Conservation (phyloP, 306 rosid genomes). For the Vigna mungo region DNA sequence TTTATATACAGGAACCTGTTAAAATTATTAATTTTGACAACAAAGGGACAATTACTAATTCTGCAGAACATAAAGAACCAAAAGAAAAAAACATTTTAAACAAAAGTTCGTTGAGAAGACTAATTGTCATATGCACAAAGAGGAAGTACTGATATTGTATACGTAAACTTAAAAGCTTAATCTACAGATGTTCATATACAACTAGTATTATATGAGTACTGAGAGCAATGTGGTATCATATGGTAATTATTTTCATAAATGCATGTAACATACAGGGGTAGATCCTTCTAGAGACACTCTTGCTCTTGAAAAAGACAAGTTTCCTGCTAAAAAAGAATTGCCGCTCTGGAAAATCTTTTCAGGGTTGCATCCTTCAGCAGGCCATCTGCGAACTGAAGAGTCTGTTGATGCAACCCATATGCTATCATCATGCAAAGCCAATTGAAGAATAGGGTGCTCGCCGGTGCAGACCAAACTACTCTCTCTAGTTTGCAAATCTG, state of each 20-base stretch:
- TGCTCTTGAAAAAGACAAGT: conserved; percentile 93
- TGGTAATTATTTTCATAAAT: conserved; percentile 11
- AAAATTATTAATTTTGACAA: conserved; percentile 29
- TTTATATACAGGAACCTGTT: conserved; percentile 79
- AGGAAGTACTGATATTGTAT: conserved; percentile 15
- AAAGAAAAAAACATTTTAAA: conserved; percentile 29
- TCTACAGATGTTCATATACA: conserved; percentile 34
- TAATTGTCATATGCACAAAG: conserved; percentile 25
- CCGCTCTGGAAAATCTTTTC: conserved; percentile 90
- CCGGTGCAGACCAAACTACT: conserved; percentile 94
- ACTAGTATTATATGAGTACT: conserved; percentile 28
- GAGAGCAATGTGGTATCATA: conserved; percentile 17
- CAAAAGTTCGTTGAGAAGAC: conserved; percentile 33
- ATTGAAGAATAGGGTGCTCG: conserved; percentile 84
- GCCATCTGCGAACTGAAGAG: conserved; percentile 91
- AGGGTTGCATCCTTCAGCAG: conserved; percentile 85
- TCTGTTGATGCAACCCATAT: conserved; percentile 96
- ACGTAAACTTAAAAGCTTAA: conserved; percentile 32
- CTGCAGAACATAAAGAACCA: conserved; percentile 40
- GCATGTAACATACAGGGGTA: conserved; percentile 70
- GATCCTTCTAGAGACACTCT: conserved; percentile 97
- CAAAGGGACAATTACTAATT: conserved; percentile 40
- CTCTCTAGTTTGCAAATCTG: conserved; percentile 98
- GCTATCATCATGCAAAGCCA: conserved; percentile 81
- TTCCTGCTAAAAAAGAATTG: conserved; percentile 91